These are phyloP conservation scores for Sporothrix sp. DNA, from an alignment of 2,329 filamentous ascomycete genomes.

Conservation along the genomic window DNA sequence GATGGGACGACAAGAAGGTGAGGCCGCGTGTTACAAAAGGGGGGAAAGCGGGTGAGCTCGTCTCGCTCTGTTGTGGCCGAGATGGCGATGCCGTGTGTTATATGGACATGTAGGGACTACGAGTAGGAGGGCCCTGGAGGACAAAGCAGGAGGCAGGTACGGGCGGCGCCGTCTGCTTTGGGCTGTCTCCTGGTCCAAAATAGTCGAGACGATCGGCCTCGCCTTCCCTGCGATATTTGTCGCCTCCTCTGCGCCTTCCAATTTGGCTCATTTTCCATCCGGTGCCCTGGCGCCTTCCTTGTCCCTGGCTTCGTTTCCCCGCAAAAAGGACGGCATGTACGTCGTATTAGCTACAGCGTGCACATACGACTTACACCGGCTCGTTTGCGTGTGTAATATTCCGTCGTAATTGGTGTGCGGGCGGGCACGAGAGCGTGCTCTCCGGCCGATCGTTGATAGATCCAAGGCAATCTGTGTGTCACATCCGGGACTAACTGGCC, in stretches of 20 bases:
- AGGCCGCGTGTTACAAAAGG: no score
- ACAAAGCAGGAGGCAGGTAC: not conserved
- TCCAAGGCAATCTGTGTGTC: constrained; percentile 4
- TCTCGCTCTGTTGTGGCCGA: not conserved
- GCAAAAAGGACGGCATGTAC: constrained; percentile 3
- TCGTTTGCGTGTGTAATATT: not conserved
- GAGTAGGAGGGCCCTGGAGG: not conserved
- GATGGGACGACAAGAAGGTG: not conserved
- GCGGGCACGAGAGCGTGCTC: not conserved
- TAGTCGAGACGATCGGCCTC: not conserved
- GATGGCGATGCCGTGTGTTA: constrained; percentile 1
- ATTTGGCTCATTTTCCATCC: not conserved
- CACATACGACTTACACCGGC: no score
- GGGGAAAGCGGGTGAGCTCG: no score
- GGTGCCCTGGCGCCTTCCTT: not conserved
- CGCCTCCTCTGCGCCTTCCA: not conserved
- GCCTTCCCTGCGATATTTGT: not conserved
- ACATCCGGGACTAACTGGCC: constrained; percentile 8
- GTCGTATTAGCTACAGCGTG: no score
- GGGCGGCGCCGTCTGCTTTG: no score
- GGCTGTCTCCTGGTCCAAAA: no score
- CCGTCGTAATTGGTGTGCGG: not conserved
- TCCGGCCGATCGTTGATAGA: not conserved
- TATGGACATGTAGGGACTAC: not conserved
- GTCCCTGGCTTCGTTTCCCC: not conserved